Base-by-base conservation (phyloP, 2,329 filamentous ascomycete species). In the Fusarium dlaminii region DNA sequence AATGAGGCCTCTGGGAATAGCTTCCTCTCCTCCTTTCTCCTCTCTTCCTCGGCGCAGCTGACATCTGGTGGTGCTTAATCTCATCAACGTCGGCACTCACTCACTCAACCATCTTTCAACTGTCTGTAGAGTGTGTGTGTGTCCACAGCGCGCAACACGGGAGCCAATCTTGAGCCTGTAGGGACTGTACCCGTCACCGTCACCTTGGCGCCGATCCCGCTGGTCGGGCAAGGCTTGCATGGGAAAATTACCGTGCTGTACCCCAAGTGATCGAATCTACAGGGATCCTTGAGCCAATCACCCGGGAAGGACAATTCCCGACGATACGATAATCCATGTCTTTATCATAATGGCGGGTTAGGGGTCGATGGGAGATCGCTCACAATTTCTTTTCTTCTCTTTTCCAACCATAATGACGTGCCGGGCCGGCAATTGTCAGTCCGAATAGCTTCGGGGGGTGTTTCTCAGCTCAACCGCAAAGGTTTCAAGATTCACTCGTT, bases 181-280 rank as follows among this genome's bases (percentile, higher is more conserved):
- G 13, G 32, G 32, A 22, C 61, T 61, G 63, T 70, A 70, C 66
- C 72, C 59, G 64, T 66, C 65, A 42, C 66, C 54, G 61, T 56
- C 37, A 55, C 49, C 59, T 72, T 72, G 74, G 74, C 74, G 66
- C 68, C 75, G 75, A 77, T 77, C 70, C 64, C 57, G 63, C 54
- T 49, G 51, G 66, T 45, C 51, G 48, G 46, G 43, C 71, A 56
- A 62, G 70, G 73, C 52, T 70, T 34, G 27, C 46, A 18, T 67
- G 69, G 64, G 42, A 36, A 56, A 59, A 65, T 58, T 66, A 58
- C 29, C n/a, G 48, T 45, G 27, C 42, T 20, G 24, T 51, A 20
- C 48, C 30, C 30, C 32, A 52, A 58, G 30, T 58, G 46, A 55
- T 66, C 48, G 56, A 72, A 66, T 37, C 62, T 69, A 63, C 69